These are phyloP conservation scores for Talaromyces stipitatus DNA, from an alignment of 495 filamentous ascomycete genomes.

Conservation along the genomic window DNA sequence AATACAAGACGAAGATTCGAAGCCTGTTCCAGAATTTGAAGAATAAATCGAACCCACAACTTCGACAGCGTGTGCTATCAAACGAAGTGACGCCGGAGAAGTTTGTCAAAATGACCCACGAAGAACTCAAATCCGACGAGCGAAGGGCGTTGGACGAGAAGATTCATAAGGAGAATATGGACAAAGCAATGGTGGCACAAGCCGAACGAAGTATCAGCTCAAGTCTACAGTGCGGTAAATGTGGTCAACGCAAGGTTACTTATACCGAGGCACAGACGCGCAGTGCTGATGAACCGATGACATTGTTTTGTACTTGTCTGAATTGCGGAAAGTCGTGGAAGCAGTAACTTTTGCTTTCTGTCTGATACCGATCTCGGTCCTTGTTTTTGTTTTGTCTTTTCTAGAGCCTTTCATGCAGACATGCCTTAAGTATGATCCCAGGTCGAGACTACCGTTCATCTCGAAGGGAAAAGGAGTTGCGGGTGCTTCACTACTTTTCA, in stretches of 20 bases:
- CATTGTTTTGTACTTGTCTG: conserved; percentile 40
- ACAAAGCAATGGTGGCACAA: conserved; percentile 85
- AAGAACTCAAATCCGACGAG: conserved; percentile 73
- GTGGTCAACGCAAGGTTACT: conserved; percentile 83
- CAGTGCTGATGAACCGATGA: conserved; percentile 68
- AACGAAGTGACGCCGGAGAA: conserved; percentile 61
- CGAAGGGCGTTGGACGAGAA: conserved; percentile 57
- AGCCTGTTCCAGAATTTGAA: conserved; percentile 90
- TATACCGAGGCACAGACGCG: conserved; percentile 96
- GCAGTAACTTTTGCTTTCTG: conserved; percentile 20
- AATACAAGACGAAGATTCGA: conserved; percentile 81
- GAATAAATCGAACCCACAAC: conserved; percentile 71
- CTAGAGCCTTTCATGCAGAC: not conserved
- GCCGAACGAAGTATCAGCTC: conserved; percentile 81
- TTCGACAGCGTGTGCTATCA: conserved; percentile 65
- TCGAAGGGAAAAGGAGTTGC: conserved; percentile 4
- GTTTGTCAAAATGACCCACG: conserved; percentile 67
- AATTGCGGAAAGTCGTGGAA: conserved; percentile 46
- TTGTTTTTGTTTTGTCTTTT: not conserved
- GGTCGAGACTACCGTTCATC: conserved; percentile 8
- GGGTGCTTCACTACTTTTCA: not conserved
- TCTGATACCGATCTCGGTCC: not conserved
- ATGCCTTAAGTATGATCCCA: not conserved
- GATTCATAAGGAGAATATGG: conserved; percentile 85
- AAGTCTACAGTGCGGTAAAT: conserved; percentile 79